These are phyloP conservation scores for Tephrocybe sp. DNA, from an alignment of 768 basidiomycete genomes.

Conservation along the genomic window DNA sequence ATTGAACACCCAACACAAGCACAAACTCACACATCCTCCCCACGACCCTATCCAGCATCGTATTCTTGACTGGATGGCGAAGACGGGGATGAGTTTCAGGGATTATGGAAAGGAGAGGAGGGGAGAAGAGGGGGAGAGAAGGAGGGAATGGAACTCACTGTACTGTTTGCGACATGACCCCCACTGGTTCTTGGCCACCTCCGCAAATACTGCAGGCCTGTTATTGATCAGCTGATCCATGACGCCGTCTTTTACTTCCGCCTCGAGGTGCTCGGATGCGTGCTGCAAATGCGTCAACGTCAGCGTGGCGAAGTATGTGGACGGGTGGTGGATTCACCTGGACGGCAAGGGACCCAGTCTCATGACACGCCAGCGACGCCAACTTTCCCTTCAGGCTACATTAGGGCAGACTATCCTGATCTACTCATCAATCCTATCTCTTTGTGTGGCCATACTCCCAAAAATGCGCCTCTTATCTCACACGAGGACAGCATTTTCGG, in stretches of 20 bases:
- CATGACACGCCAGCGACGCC: slow-evolving; percentile 85
- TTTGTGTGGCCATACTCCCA: slow-evolving; percentile 78
- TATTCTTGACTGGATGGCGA: too few relatives aligned
- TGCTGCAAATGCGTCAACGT: slow-evolving; percentile 40
- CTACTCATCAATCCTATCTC: slow-evolving; percentile 98
- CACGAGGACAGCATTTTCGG: slow-evolving; percentile 96
- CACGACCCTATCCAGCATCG: too few relatives aligned
- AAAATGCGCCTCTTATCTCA: slow-evolving; percentile 77
- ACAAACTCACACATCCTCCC: too few relatives aligned
- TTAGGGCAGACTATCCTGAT: slow-evolving; percentile 99
- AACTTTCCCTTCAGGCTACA: slow-evolving; percentile 82
- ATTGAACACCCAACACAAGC: too few relatives aligned
- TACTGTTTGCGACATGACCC: slow-evolving; percentile 85
- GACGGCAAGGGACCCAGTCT: slow-evolving; percentile 87
- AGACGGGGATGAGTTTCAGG: too few relatives aligned
- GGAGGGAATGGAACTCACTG: too few relatives aligned
- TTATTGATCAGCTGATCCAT: slow-evolving; percentile 77
- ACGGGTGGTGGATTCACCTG: slow-evolving; percentile 54
- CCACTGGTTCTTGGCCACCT: slow-evolving; percentile 88
- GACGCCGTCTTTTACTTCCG: slow-evolving; percentile 79
- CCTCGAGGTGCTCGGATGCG: slow-evolving; percentile 83
- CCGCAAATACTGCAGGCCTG: slow-evolving; percentile 60
- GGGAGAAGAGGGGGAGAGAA: too few relatives aligned
- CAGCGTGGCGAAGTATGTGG: too few relatives aligned
- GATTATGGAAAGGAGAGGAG: not conserved